phyloP scores from a whole-genome alignment of 768 basidiomycete genomes.

The Tulasnella sp. region DNA sequence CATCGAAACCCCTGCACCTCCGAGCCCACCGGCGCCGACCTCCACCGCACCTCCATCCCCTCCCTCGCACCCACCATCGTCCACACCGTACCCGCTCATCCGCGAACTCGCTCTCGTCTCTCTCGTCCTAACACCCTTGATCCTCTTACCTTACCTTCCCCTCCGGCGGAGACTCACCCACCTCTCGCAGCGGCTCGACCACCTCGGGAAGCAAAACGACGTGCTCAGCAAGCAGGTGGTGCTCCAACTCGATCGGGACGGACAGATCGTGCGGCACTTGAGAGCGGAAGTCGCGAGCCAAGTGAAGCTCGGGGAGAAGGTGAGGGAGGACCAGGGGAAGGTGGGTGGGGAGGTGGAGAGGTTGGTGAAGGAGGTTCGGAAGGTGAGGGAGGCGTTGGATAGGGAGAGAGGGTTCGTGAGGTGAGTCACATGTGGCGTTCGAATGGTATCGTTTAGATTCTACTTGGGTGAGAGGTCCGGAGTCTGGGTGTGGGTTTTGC shows the following conservation, averaged over 20 bases:
- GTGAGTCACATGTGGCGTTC: neutral
- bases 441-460: neutral
- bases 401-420: neutral
- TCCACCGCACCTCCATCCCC: neutral
- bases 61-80: neutral
- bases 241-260: neutral
- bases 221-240: neutral
- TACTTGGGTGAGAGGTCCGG: neutral
- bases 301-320: neutral
- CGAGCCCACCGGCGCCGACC: neutral
- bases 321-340: neutral
- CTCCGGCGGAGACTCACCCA: neutral
- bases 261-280: neutral
- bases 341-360: neutral
- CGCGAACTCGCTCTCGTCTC: slow-evolving; percentile 9
- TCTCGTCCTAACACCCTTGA: neutral
- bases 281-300: neutral
- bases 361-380: neutral
- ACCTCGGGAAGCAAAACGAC: neutral
- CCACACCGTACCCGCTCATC: neutral
- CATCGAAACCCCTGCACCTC: neutral
- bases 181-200: neutral
- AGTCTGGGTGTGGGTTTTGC: neutral
- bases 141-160: neutral
- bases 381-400: neutral